Percentiles rank a stretch among this genome's conserved stretches.
Conservation (phyloP, 805 yeast genomes). For the Saturnispora quitensis region DNA sequence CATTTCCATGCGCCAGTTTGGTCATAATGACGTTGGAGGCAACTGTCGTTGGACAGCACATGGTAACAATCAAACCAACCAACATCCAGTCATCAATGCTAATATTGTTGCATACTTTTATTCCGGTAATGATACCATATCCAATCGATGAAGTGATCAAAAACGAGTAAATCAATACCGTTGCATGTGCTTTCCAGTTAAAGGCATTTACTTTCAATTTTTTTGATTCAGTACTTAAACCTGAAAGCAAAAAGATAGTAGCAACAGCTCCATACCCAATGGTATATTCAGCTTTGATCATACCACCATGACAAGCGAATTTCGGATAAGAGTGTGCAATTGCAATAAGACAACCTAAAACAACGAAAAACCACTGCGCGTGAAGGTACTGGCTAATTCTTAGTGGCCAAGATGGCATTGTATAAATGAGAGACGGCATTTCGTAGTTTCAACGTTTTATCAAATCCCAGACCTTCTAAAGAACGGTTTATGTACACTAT, state of each 20-base stretch:
- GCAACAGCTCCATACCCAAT: constrained; percentile 88
- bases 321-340: constrained; percentile 71
- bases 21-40: constrained; percentile 91
- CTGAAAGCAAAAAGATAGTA: constrained; percentile 69
- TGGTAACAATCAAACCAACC: constrained; percentile 73
- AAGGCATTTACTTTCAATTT: constrained; percentile 49
- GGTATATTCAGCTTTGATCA: constrained; percentile 61
- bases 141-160: constrained; percentile 42
- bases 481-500: not conserved
- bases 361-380: constrained; percentile 58
- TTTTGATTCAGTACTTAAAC: constrained; percentile 62
- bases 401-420: not conserved
- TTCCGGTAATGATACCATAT: constrained; percentile 62
- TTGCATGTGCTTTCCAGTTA: constrained; percentile 76
- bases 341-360: constrained; percentile 62
- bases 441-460: not conserved
- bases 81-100: constrained; percentile 67
- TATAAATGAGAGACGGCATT: not conserved
- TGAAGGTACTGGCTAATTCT: not conserved
- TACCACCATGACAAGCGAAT: constrained; percentile 78
- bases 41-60: constrained; percentile 88
- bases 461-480: not conserved
- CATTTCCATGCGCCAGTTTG: constrained; percentile 73
- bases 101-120: constrained; percentile 45
- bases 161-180: constrained; percentile 58